A percentile compares a stretch with the other conserved stretches of the same genome.
Conservation (phyloP, 306 rosid species). For the Quercus suber region DNA sequence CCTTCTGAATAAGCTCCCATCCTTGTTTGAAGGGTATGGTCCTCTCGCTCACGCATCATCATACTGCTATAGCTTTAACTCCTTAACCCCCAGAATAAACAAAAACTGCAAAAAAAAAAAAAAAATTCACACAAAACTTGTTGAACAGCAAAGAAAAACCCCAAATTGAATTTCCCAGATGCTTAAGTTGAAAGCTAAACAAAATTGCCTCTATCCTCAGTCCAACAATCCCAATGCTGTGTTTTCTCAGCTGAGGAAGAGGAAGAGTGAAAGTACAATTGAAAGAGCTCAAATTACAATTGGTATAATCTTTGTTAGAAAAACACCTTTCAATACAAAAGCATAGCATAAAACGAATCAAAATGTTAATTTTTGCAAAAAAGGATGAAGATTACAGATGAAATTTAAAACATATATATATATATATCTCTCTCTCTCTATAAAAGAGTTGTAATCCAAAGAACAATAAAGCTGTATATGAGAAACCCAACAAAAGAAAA, state of each 20-base stretch:
- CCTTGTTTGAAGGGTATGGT: constrained; percentile 27
- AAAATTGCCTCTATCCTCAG: not conserved
- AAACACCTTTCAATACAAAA: too few species aligned
- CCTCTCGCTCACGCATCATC: constrained; percentile 29
- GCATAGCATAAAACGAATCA: too few species aligned
- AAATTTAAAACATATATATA: too few species aligned
- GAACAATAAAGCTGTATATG: too few species aligned
- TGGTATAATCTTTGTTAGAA: too few species aligned
- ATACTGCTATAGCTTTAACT: constrained; percentile 9
- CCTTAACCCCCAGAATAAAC: not conserved
- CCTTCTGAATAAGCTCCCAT: constrained; percentile 38
- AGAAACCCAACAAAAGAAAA: too few species aligned
- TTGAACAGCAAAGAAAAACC: not conserved
- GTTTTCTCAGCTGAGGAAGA: constrained; percentile 7
- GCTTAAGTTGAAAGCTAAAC: not conserved
- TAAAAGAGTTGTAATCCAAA: too few species aligned
- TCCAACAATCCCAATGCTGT: constrained; percentile 20
- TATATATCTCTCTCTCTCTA: too few species aligned
- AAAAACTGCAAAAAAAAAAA: not conserved
- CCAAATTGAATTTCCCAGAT: not conserved
- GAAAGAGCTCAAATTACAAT: not conserved
- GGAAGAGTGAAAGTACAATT: not conserved
- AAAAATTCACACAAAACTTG: not conserved
- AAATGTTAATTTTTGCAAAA: too few species aligned
- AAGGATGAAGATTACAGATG: too few species aligned